Percentiles rank a stretch among this genome's conserved stretches.
These are phyloP conservation scores for Xylariaceae sp. DNA, from an alignment of 2,329 filamentous ascomycete species.

Conservation along the genomic window DNA sequence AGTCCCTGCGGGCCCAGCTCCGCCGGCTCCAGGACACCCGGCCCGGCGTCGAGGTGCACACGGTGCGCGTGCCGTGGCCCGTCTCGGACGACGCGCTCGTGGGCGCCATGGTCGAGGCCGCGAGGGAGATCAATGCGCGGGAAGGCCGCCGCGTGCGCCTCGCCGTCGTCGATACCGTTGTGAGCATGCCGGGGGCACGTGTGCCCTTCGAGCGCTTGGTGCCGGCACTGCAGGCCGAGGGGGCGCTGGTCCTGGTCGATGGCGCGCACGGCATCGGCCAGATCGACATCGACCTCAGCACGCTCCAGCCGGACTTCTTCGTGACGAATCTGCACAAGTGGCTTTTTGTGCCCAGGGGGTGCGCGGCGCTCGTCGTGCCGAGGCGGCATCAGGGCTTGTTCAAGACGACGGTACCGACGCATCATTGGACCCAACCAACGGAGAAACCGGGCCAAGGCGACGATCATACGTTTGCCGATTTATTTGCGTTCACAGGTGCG, in stretches of 20 bases:
- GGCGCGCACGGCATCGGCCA: constrained; percentile 69
- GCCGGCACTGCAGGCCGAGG: constrained; percentile 55
- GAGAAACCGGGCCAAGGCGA: constrained; percentile 1
- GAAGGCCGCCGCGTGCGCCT: constrained; percentile 56
- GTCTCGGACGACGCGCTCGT: constrained; percentile 59
- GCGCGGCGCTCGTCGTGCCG: constrained; percentile 66
- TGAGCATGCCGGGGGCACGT: constrained; percentile 64
- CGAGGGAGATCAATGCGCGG: constrained; percentile 37
- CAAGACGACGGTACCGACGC: constrained; percentile 65
- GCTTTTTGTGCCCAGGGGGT: constrained; percentile 67
- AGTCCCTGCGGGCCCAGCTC: constrained; percentile 60
- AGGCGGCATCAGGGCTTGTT: constrained; percentile 62
- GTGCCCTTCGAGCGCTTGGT: constrained; percentile 66
- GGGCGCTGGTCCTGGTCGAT: constrained; percentile 64
- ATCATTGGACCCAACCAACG: constrained; percentile 58
- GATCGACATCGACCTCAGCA: constrained; percentile 58
- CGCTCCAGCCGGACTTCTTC: constrained; percentile 67
- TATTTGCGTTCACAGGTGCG: constrained; percentile 40
- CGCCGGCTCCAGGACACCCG: constrained; percentile 61
- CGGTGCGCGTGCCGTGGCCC: constrained; percentile 57
- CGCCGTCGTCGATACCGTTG: constrained; percentile 67
- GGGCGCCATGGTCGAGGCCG: constrained; percentile 50
- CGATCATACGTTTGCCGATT: constrained; percentile 32
- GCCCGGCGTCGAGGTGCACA: constrained; percentile 40
- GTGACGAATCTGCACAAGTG: constrained; percentile 71